Conservation (phyloP, 208 protist species). For the Leptomonas seymouri region DNA sequence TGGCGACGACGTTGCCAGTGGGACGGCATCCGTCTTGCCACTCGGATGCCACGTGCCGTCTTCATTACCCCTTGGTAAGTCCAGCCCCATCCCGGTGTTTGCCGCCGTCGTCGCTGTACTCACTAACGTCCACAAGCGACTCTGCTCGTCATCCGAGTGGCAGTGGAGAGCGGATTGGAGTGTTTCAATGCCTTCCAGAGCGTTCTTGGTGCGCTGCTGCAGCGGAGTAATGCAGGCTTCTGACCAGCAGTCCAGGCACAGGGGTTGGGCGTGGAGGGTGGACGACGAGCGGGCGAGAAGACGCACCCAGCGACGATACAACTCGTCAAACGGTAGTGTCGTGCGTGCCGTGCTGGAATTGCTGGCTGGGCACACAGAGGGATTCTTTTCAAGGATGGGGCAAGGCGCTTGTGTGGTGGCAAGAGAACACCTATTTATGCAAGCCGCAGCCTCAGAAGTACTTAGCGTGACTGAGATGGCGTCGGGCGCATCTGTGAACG, state of each 20-base stretch:
- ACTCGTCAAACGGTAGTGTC: slow-evolving; percentile 16
- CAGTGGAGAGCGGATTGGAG: background rate
- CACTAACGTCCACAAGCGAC: slow-evolving; percentile 6
- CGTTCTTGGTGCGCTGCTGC: slow-evolving; percentile 16
- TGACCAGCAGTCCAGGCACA: slow-evolving; percentile 28
- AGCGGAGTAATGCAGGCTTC: slow-evolving; percentile 8
- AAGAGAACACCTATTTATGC: too few relatives aligned
- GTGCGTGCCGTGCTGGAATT: background rate
- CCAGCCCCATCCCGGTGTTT: background rate
- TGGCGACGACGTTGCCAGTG: background rate
- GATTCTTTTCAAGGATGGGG: too few relatives aligned
- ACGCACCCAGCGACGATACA: slow-evolving; percentile 32
- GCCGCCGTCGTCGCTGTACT: background rate
- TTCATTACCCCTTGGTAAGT: too few relatives aligned
- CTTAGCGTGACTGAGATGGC: too few relatives aligned
- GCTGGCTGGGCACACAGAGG: too few relatives aligned
- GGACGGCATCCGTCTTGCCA: too few relatives aligned
- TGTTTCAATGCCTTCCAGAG: slow-evolving; percentile 5
- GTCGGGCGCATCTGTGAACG: too few relatives aligned
- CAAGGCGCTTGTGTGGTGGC: too few relatives aligned
- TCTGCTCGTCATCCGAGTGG: background rate
- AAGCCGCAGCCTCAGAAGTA: too few relatives aligned
- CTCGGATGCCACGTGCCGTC: background rate
- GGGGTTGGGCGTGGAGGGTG: slow-evolving; percentile 17
- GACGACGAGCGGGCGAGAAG: slow-evolving; percentile 11